phyloP scores from a whole-genome alignment of 371 early-diverging fungal species.

The Mucor plumbeus region DNA sequence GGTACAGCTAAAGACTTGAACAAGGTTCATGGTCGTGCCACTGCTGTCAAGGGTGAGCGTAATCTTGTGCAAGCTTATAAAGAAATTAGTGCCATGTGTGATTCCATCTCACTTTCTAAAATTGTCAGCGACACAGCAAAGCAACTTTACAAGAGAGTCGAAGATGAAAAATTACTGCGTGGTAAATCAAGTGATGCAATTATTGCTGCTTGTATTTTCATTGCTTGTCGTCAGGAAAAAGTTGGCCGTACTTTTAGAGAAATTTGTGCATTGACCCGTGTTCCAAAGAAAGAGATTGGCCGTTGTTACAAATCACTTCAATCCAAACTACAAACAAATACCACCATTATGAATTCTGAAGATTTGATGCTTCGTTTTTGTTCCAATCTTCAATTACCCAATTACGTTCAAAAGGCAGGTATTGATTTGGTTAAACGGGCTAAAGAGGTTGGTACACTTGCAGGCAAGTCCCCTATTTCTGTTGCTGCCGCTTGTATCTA shows the following conservation, averaged over 20 bases:
- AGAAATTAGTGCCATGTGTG: conserved; percentile 92
- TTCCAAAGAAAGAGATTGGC: conserved; percentile 92
- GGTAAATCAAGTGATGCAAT: conserved; percentile 93
- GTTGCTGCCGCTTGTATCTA: conserved; percentile 93
- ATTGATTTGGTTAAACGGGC: conserved; percentile 75
- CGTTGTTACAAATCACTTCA: conserved; percentile 84
- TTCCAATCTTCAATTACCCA: conserved; percentile 74
- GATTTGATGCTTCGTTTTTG: conserved; percentile 91
- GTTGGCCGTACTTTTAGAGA: conserved; percentile 98
- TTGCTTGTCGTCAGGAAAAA: conserved; percentile 94
- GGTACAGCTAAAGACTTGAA: conserved; percentile 77
- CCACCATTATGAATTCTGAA: conserved; percentile 73
- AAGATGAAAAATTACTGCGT: conserved; percentile 87
- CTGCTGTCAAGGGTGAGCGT: conserved; percentile 78
- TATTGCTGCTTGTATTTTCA: conserved; percentile 97
- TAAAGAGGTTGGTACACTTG: conserved; percentile 79
- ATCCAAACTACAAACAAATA: conserved; percentile 67
- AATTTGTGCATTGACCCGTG: conserved; percentile 93
- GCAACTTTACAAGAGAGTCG: conserved; percentile 90
- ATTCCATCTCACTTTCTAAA: conserved; percentile 87
- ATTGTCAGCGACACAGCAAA: conserved; percentile 94
- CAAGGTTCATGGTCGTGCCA: conserved; percentile 78
- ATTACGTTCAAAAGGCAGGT: conserved; percentile 77
- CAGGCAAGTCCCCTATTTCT: conserved; percentile 91
- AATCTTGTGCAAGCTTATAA: conserved; percentile 91